Percentiles rank a stretch among this genome's conserved stretches.
Evolutionary conservation across 805 yeast genomes (phyloP).

Genomic region (Yarrowia sp.): DNA sequence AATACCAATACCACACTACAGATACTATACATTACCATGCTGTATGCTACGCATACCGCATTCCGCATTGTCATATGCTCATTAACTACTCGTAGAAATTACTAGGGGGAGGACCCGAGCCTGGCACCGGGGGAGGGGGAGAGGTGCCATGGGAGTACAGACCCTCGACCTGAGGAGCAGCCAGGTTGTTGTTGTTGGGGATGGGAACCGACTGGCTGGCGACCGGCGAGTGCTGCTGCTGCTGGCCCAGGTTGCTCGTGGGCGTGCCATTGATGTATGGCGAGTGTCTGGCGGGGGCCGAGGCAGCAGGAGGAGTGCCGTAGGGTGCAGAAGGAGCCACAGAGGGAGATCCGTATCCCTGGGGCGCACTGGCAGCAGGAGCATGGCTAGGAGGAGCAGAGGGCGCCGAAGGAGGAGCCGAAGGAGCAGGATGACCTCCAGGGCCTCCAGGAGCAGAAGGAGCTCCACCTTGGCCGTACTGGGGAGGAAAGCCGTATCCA

Average conservation of each 20-base stretch:
- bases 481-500: conserved; percentile 1
- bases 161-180: neutral
- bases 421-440: neutral
- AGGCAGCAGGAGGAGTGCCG: neutral
- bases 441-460: too few relatives aligned
- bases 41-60: too few relatives aligned
- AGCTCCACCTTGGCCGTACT: neutral
- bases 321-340: neutral
- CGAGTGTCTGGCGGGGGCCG: conserved; percentile 8
- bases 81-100: conserved; percentile 17
- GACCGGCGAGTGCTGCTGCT: conserved; percentile 8
- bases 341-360: neutral
- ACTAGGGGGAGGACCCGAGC: conserved; percentile 16
- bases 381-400: neutral
- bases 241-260: neutral
- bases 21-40: too few relatives aligned
- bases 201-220: conserved; percentile 5
- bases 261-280: conserved; percentile 24
- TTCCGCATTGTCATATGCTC: too few relatives aligned
- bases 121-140: conserved; percentile 23
- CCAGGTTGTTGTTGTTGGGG: neutral
- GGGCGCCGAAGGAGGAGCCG: neutral
- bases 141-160: conserved; percentile 9
- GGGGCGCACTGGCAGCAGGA: neutral
- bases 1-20: too few relatives aligned